Evolutionary conservation across 164 flowering plant genomes (phyloP).

Genomic region (Taxillus chinensis): DNA sequence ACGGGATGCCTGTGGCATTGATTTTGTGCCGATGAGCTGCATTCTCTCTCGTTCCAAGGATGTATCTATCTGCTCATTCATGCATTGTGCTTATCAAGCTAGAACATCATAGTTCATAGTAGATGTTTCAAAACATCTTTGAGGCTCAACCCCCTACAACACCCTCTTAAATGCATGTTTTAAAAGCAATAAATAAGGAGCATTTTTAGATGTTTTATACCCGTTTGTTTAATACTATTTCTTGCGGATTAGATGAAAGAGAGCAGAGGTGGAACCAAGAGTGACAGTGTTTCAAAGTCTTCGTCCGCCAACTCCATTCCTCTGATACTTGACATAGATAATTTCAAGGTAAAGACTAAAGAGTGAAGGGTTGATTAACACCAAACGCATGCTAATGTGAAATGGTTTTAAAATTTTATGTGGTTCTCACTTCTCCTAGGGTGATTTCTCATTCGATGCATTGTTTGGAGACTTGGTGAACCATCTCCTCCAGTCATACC

Average conservation of each 20-base stretch:
- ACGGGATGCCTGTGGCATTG: too few species aligned
- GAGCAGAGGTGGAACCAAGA: conserved; percentile 36
- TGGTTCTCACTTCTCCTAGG: conserved; percentile 48
- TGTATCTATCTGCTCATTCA: too few species aligned
- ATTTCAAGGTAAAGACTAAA: conserved; percentile 63
- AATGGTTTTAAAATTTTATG: neutral
- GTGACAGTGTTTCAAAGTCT: conserved; percentile 23
- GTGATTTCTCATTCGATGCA: conserved; percentile 95
- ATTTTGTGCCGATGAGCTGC: too few species aligned
- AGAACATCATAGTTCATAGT: too few species aligned
- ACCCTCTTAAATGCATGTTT: too few species aligned
- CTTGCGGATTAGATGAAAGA: conserved; percentile 55
- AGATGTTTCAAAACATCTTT: too few species aligned
- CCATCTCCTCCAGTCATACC: conserved; percentile 71
- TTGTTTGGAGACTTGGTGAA: conserved; percentile 90
- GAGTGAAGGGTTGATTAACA: neutral
- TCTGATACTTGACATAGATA: conserved; percentile 76
- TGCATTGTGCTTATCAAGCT: too few species aligned
- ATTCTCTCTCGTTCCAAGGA: too few species aligned
- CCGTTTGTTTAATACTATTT: too few species aligned
- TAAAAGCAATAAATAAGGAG: too few species aligned
- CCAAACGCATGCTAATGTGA: neutral
- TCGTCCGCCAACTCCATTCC: conserved; percentile 51
- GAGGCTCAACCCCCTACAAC: too few species aligned
- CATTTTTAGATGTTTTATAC: too few species aligned